A percentile compares a stretch with the other conserved stretches of the same genome.
These are phyloP conservation scores for Coniferiporia weirii DNA, from an alignment of 1,284 basidiomycete species.

Conservation along the genomic window DNA sequence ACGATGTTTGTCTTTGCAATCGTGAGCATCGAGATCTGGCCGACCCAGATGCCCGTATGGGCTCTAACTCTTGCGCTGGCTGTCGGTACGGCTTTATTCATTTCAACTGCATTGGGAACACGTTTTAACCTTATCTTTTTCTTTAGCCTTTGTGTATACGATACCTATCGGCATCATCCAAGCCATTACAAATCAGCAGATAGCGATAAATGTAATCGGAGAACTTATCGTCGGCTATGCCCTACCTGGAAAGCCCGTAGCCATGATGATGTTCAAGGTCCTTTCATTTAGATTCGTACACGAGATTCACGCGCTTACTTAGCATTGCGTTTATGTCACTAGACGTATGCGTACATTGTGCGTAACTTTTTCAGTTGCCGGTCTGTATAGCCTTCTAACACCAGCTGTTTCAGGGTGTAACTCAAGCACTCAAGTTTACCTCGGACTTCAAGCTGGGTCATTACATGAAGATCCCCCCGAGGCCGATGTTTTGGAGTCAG, in stretches of 20 bases:
- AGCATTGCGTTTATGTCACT: not conserved
- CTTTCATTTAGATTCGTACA: not conserved
- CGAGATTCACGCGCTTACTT: not conserved
- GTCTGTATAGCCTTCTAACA: not conserved
- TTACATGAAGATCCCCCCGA: constrained; percentile 64
- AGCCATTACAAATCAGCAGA: constrained; percentile 59
- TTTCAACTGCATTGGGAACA: not conserved
- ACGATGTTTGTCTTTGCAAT: constrained; percentile 45
- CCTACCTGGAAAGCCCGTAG: constrained; percentile 41
- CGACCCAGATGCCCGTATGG: constrained; percentile 39
- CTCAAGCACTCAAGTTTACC: constrained; percentile 45
- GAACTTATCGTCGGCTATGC: constrained; percentile 47
- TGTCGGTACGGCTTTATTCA: constrained; percentile 28
- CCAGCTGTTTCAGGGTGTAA: constrained; percentile 27
- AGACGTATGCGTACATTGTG: constrained; percentile 41
- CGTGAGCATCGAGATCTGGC: constrained; percentile 47
- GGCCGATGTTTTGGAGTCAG: constrained; percentile 56
- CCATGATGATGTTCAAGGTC: constrained; percentile 42
- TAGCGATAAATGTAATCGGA: constrained; percentile 55
- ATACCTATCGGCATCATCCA: constrained; percentile 67
- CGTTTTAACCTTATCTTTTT: constrained; percentile 21
- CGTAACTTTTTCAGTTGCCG: not conserved
- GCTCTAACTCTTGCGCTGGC: constrained; percentile 45
- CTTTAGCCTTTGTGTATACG: constrained; percentile 48
- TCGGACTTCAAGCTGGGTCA: constrained; percentile 69